Base-by-base conservation (phyloP, 1,284 basidiomycete species). In the Moesziomyces sp. region DNA sequence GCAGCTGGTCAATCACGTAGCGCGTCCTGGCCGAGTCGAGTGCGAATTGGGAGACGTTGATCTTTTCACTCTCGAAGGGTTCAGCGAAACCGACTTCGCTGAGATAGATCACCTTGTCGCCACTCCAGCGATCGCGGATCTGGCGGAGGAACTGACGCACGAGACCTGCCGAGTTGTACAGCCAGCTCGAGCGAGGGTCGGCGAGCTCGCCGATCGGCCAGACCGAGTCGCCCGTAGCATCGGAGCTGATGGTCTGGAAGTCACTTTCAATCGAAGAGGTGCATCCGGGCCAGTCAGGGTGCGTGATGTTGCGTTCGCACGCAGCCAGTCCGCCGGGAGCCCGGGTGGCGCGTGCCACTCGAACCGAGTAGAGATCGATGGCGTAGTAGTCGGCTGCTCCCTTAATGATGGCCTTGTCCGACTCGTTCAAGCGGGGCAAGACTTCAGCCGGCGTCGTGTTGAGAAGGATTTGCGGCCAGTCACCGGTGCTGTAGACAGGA, bases 221-320 rank as follows among this genome's bases (percentile, higher is more conserved):
- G 30, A 34, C 30, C 30, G 30, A 2, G 30, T 34, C 11, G 30
- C 30, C 30, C 11, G 30, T 34, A 8, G 30, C 30, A 11, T 34
- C 30, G 10, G 30, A 34, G 30, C 30, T 34, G 30, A 34, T 34
- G 2, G 30, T 34, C 30, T 34, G 30, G 10, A 13, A 34, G 30
- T 34, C 30, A 13, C 30, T 34, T 16, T 14, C 11, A 14, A 40
- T 40, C n/a, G 46, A 21, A 26, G 44, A 48, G 7, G 43, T 18
- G 45, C 62, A 61, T 26, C 18, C 28, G 14, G 75, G 75, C 75
- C 75, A 77, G 44, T 57, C 61, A 3, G 62, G 52, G 51, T 77
- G 30, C 11, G 30, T 34, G 30, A 34, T 34, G 11, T 34, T 34
- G 10, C 49, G 30, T 13, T 57, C 45, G 58, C 74, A 76, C 18